Conservation (phyloP, 768 basidiomycete genomes). For the Trametes coccinea region DNA sequence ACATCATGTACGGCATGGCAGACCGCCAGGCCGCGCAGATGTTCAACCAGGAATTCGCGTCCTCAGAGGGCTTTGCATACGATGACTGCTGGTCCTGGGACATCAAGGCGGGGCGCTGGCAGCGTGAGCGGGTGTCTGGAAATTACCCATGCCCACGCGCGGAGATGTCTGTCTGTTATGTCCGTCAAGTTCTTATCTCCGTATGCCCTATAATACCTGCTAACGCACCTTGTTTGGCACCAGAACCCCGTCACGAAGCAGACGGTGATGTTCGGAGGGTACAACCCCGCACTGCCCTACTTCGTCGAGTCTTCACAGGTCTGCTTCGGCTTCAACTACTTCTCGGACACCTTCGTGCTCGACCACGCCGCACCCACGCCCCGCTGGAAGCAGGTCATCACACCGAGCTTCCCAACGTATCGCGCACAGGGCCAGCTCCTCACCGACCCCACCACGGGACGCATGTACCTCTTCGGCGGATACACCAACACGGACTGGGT, state of each 20-base stretch:
- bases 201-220: not conserved
- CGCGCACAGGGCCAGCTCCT: conserved; percentile 38
- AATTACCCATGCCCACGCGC: conserved; percentile 38
- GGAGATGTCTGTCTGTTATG: conserved; percentile 35
- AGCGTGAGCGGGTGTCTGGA: conserved; percentile 34
- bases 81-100: conserved; percentile 42
- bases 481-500: conserved; percentile 43
- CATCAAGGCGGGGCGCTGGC: conserved; percentile 34
- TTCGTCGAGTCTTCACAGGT: not conserved
- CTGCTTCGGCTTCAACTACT: conserved; percentile 39
- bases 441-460: conserved; percentile 38
- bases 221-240: not conserved
- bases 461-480: conserved; percentile 41
- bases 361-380: conserved; percentile 19
- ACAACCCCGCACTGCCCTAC: conserved; percentile 32
- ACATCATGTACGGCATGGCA: conserved; percentile 38
- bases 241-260: conserved; percentile 39
- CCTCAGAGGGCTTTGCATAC: conserved; percentile 26
- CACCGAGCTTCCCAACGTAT: conserved; percentile 45
- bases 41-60: conserved; percentile 29
- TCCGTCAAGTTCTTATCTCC: conserved; percentile 23
- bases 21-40: conserved; percentile 35
- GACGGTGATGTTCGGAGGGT: conserved; percentile 43
- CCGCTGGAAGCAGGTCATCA: conserved; percentile 42
- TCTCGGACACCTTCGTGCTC: conserved; percentile 42